Evolutionary conservation across 2,329 filamentous ascomycete genomes (phyloP), one percentile per base, ranked within the genome.

Genomic region (Cercospora zeae-maydis): DNA sequence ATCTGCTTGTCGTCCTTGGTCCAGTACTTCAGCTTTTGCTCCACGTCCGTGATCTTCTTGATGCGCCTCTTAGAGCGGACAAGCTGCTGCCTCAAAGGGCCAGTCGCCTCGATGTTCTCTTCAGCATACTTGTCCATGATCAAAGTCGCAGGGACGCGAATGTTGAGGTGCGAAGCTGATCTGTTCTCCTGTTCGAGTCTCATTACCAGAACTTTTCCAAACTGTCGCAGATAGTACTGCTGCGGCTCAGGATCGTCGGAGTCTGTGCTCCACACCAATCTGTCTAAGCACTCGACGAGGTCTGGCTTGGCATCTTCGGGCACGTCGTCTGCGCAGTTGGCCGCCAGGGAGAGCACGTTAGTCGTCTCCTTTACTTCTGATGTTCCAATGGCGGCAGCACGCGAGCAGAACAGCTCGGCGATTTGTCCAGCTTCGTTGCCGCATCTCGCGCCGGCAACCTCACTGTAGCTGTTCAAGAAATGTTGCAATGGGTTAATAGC

Each of bases 71-170:
- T 74, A 51, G 71, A 72, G 31, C 74, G 64, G 21, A 70, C 70
- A 60, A 77, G 77, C 19, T 78, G 69, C 24, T 69, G 65, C n/a
- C 82, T 80, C 62, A 86, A 79, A 8, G 78, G 76, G 47, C 77
- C 77, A 14, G 82, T 79, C 9, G 78, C 70, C 1, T 78, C 77
- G 60, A 79, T 77, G 63, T 82, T 84, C 64, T 79, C 76, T 54
- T 82, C 77, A 51, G 87, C 75, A 71, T 88, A 88, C 51, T 85
- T 80, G 73, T 88, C 86, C 4, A 83, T 79, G 66, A 85, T 86
- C 69, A 86, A 81, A 1, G 78, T 76, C 1, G 79, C 71, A 3
- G 85, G 84, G 16, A 86, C 78, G 5, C 80, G 81, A 47, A 87
- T 73, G 30, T 79, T 76, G 24, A 83, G 67, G 33, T 73, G 69